Conservation (phyloP, 768 basidiomycete genomes). For the Boletus reticulatus region DNA sequence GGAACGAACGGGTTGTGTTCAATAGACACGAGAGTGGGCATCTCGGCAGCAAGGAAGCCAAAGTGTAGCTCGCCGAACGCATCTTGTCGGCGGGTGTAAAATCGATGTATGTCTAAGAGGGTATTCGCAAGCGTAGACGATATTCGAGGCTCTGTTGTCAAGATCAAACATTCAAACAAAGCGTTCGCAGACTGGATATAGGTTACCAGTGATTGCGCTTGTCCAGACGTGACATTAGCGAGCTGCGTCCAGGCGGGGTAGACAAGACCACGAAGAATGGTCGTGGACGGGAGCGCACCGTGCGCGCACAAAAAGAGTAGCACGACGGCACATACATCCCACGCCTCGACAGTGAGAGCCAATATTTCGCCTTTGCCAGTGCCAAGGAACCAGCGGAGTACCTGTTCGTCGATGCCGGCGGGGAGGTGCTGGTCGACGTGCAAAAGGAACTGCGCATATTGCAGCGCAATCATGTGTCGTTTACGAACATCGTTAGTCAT, state of each 20-base stretch:
- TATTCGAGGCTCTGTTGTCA: slow-evolving; percentile 46
- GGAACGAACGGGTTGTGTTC: slow-evolving; percentile 60
- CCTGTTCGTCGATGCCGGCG: slow-evolving; percentile 64
- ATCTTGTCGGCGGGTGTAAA: slow-evolving; percentile 65
- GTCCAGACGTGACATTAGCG: slow-evolving; percentile 38
- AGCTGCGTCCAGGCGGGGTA: slow-evolving; percentile 73
- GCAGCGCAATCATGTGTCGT: slow-evolving; percentile 53
- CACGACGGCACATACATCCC: slow-evolving; percentile 63
- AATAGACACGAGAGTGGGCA: slow-evolving; percentile 68
- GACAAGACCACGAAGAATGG: slow-evolving; percentile 69
- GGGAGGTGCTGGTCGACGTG: slow-evolving; percentile 77
- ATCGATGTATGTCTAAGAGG: slow-evolving; percentile 64
- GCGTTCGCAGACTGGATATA: slow-evolving; percentile 63
- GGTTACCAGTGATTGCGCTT: slow-evolving; percentile 41
- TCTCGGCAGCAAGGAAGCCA: slow-evolving; percentile 53
- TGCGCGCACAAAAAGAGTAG: slow-evolving; percentile 63
- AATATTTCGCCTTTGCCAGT: slow-evolving; percentile 63
- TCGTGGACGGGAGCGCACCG: slow-evolving; percentile 69
- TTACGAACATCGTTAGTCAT: slow-evolving; percentile 48
- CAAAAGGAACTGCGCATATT: slow-evolving; percentile 69
- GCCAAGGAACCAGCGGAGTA: slow-evolving; percentile 70
- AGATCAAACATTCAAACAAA: slow-evolving; percentile 59
- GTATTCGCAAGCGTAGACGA: slow-evolving; percentile 41
- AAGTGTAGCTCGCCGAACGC: slow-evolving; percentile 71
- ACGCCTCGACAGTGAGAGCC: slow-evolving; percentile 57